Conservation (phyloP, 345 rosid genomes). For the Salix brachista region DNA sequence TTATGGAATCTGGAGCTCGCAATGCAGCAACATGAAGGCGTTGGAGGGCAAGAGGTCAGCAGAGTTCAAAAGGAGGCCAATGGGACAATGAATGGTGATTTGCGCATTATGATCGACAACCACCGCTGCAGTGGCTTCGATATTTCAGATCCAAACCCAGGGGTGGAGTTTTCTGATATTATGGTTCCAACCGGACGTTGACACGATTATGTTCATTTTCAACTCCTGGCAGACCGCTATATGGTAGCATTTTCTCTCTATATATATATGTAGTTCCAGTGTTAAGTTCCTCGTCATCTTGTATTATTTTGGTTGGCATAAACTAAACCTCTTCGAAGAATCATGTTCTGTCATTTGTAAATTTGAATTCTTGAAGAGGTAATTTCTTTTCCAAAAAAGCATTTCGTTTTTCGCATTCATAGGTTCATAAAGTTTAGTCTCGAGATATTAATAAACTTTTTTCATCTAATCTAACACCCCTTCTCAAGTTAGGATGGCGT, state of each 20-base stretch:
- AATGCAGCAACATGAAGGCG: not conserved
- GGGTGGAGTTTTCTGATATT: conserved; percentile 8
- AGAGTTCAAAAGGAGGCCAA: not conserved
- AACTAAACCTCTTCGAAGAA: not conserved
- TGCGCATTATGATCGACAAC: not conserved
- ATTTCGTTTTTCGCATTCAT: too few species aligned
- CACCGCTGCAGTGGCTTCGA: not conserved
- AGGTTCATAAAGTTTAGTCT: too few species aligned
- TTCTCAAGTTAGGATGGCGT: too few species aligned
- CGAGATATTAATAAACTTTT: too few species aligned
- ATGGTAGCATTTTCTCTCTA: not conserved
- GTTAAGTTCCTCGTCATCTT: not conserved
- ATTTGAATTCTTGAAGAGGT: too few species aligned
- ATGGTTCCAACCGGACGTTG: conserved; percentile 10
- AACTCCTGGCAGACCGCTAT: not conserved
- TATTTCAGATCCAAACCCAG: conserved; percentile 5
- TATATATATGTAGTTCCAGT: not conserved
- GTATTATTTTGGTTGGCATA: not conserved
- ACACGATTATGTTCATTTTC: not conserved
- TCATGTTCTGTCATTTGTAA: too few species aligned
- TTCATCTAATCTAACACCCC: too few species aligned
- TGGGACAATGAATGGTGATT: not conserved
- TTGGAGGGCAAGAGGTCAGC: not conserved
- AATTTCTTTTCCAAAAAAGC: too few species aligned
- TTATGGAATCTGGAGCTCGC: conserved; percentile 1